These are phyloP conservation scores for Fusarium stilboides DNA, from an alignment of 2,329 filamentous ascomycete genomes.

Conservation along the genomic window DNA sequence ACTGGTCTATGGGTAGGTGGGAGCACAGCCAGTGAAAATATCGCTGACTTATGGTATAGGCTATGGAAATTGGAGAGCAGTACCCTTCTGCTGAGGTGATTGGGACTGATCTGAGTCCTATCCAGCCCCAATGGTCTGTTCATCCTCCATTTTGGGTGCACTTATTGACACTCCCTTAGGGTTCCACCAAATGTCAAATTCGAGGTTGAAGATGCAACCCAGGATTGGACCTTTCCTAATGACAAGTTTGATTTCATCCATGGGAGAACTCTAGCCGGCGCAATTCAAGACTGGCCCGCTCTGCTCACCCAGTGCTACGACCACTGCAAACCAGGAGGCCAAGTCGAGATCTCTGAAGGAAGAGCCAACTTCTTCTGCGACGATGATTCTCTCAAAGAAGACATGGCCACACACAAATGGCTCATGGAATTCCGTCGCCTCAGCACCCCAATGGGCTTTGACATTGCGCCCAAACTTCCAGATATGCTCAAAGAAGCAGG, in stretches of 20 bases:
- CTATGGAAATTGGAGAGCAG: slow-evolving; percentile 60
- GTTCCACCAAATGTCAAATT: slow-evolving; percentile 48
- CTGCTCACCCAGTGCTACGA: slow-evolving; percentile 42
- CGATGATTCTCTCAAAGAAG: slow-evolving; percentile 41
- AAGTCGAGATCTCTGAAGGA: slow-evolving; percentile 39
- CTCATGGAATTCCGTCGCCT: slow-evolving; percentile 43
- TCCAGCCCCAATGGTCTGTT: slow-evolving; percentile 42
- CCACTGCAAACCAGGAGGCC: slow-evolving; percentile 34
- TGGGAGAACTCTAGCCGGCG: slow-evolving; percentile 48
- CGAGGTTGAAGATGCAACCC: slow-evolving; percentile 19
- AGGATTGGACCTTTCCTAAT: slow-evolving; percentile 18
- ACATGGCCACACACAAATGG: slow-evolving; percentile 42
- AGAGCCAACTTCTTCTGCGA: slow-evolving; percentile 47
- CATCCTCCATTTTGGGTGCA: too few species aligned
- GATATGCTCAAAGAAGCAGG: slow-evolving; percentile 45
- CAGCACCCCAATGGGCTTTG: slow-evolving; percentile 40
- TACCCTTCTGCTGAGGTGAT: slow-evolving; percentile 45
- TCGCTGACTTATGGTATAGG: slow-evolving; percentile 46
- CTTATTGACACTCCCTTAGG: slow-evolving; percentile 13
- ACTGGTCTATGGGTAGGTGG: slow-evolving; percentile 26
- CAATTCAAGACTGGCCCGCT: slow-evolving; percentile 49
- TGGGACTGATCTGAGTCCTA: slow-evolving; percentile 49
- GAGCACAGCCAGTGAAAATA: neutral
- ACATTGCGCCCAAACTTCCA: slow-evolving; percentile 39
- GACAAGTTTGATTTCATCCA: slow-evolving; percentile 37